These are phyloP conservation scores for Rheum nobile DNA, from an alignment of 148 eudicot genomes.

Conservation along the genomic window DNA sequence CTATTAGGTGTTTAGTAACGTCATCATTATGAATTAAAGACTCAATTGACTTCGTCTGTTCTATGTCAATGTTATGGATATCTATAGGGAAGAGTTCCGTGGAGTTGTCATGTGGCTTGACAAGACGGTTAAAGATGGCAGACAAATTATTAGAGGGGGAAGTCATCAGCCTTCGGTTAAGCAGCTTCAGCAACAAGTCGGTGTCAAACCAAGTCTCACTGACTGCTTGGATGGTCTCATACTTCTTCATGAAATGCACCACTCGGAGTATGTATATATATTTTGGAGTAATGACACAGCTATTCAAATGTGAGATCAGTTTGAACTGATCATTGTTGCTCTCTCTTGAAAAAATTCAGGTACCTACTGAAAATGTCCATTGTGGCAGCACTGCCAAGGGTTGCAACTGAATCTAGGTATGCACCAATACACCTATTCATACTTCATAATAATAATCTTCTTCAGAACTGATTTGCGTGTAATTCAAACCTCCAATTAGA, in stretches of 20 bases:
- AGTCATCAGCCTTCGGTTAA: slow-evolving; percentile 28
- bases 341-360: slow-evolving; percentile 21
- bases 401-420: slow-evolving; percentile 50
- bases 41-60: not conserved
- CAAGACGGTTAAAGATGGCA: slow-evolving; percentile 64
- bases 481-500: not conserved
- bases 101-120: slow-evolving; percentile 40
- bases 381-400: slow-evolving; percentile 35
- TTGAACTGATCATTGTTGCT: not conserved
- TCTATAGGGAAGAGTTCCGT: slow-evolving; percentile 50
- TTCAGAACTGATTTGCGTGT: not conserved
- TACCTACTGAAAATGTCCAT: slow-evolving; percentile 56
- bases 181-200: slow-evolving; percentile 53
- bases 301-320: not conserved
- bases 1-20: not conserved
- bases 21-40: not conserved
- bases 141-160: slow-evolving; percentile 54
- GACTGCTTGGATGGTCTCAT: slow-evolving; percentile 76
- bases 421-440: not conserved
- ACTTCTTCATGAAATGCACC: slow-evolving; percentile 68
- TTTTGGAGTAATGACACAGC: not conserved
- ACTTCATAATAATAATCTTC: not conserved
- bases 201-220: slow-evolving; percentile 69
- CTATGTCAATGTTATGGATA: not conserved
- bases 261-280: slow-evolving; percentile 46